phyloP scores from a whole-genome alignment of 306 rosid genomes.

The Heteromeles arbutifolia region DNA sequence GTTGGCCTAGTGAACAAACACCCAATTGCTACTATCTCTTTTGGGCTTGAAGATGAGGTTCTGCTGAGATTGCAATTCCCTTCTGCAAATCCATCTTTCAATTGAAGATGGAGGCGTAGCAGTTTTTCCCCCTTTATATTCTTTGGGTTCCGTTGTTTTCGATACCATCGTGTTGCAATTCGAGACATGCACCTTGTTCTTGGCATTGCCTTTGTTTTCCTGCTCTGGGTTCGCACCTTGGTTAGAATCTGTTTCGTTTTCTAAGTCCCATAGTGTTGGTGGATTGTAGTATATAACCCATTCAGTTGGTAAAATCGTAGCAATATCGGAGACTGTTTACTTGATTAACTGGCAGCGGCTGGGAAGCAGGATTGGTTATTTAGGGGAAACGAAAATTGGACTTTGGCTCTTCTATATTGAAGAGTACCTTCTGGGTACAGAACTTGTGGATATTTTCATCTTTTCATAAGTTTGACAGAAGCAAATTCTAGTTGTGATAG shows the following conservation, averaged over 20 bases:
- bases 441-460: not conserved
- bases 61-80: constrained; percentile 34
- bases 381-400: not conserved
- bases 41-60: constrained; percentile 29
- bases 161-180: constrained; percentile 25
- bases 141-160: not conserved
- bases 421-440: not conserved
- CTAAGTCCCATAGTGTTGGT: not conserved
- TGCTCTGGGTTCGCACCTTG: constrained; percentile 12
- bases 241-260: constrained; percentile 14
- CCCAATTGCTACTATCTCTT: constrained; percentile 5
- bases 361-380: constrained; percentile 5
- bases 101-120: constrained; percentile 53
- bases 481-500: not conserved
- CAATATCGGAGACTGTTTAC: not conserved
- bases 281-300: constrained; percentile 1
- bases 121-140: constrained; percentile 2
- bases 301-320: not conserved
- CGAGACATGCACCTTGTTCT: constrained; percentile 5
- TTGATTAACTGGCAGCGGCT: constrained; percentile 14
- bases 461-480: not conserved
- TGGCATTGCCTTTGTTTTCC: constrained; percentile 18
- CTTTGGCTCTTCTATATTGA: not conserved
- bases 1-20: not conserved
- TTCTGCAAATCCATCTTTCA: constrained; percentile 49